Percentiles rank a stretch among this genome's conserved stretches.
phyloP scores from a whole-genome alignment of 768 basidiomycete genomes.

The Pisolithus tinctorius region DNA sequence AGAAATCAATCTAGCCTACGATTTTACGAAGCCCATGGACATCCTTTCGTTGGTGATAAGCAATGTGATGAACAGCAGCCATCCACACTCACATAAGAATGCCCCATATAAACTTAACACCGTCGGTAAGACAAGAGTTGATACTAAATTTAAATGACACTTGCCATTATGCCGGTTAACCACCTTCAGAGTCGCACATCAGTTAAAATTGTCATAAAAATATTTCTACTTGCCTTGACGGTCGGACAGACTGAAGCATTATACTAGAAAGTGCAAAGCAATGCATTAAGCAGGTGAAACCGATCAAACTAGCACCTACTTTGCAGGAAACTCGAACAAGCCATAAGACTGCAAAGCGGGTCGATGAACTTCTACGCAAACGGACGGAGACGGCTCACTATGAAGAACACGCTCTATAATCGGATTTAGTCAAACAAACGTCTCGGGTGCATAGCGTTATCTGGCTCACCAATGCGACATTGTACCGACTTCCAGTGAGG shows the following conservation, averaged over 20 bases:
- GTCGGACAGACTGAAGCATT: conserved; percentile 54
- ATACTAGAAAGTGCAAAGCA: neutral
- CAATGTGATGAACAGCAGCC: neutral
- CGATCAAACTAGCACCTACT: conserved; percentile 31
- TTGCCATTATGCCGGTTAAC: conserved; percentile 58
- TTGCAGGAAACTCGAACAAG: conserved; percentile 57
- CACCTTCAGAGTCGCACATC: conserved; percentile 30
- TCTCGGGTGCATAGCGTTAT: neutral
- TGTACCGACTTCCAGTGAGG: conserved; percentile 54
- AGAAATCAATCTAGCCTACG: conserved; percentile 25
- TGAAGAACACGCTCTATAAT: conserved; percentile 60
- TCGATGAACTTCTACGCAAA: conserved; percentile 19
- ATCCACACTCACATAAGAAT: conserved; percentile 41
- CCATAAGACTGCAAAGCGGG: conserved; percentile 41
- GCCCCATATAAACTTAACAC: conserved; percentile 51
- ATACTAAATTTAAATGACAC: conserved; percentile 2
- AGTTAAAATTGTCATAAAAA: neutral
- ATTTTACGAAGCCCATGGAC: conserved; percentile 61
- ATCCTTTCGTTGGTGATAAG: conserved; percentile 30
- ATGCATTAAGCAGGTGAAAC: neutral
- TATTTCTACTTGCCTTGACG: conserved; percentile 39
- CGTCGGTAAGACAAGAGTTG: neutral
- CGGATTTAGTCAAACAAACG: neutral
- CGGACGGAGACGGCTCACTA: conserved; percentile 36
- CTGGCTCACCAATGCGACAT: conserved; percentile 51